phyloP scores from a whole-genome alignment of 495 filamentous ascomycete genomes.

The Penicillium lividum region DNA sequence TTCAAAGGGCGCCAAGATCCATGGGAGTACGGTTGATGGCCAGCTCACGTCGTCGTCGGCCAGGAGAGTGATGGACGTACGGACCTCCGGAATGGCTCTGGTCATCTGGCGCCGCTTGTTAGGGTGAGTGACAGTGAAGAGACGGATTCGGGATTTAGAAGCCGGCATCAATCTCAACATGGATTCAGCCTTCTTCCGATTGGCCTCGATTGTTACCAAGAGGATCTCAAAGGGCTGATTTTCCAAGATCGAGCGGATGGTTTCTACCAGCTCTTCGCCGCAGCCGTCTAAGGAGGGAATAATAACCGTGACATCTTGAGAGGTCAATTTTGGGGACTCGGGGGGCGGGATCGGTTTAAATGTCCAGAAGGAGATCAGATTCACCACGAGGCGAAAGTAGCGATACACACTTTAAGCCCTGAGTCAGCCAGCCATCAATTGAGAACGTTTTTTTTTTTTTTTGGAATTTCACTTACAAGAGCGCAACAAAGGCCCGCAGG shows the following conservation, averaged over 20 bases:
- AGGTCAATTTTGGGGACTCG: constrained; percentile 62
- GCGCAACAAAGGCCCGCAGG: constrained; percentile 47
- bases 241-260: constrained; percentile 58
- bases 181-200: constrained; percentile 52
- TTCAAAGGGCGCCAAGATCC: constrained; percentile 85
- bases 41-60: constrained; percentile 88
- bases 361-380: constrained; percentile 63
- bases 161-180: constrained; percentile 55
- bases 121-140: constrained; percentile 57
- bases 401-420: constrained; percentile 49
- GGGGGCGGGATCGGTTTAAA: constrained; percentile 64
- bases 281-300: constrained; percentile 68
- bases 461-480: constrained; percentile 42
- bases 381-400: constrained; percentile 66
- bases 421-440: constrained; percentile 5
- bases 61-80: constrained; percentile 73
- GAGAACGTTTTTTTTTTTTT: neutral
- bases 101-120: constrained; percentile 88
- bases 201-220: constrained; percentile 65
- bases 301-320: constrained; percentile 72
- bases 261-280: constrained; percentile 59
- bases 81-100: constrained; percentile 73
- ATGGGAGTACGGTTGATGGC: constrained; percentile 72
- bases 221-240: constrained; percentile 59
- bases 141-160: constrained; percentile 50